Evolutionary conservation across 2,329 filamentous ascomycete genomes (phyloP), one percentile per base, ranked within the genome.

Genomic region (Ascochyta lentis): DNA sequence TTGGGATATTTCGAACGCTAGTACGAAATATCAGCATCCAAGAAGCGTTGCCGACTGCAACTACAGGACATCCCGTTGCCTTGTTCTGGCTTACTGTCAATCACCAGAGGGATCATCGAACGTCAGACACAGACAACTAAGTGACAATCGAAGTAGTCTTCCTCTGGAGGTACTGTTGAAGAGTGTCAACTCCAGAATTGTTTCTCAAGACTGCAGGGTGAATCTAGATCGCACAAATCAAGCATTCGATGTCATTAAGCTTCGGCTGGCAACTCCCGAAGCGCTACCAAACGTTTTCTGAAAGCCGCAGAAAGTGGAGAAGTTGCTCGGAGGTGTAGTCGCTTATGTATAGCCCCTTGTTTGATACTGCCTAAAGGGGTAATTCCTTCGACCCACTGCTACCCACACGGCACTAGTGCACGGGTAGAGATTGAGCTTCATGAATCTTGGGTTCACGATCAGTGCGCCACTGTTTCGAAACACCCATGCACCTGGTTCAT

Each of bases 351-450:
- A 19, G n/a, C 51, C 29, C 51, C 51, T 49, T 26, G 33, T 45
- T 49, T 49, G 10, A 44, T 26, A 27, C 22, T 10, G 39, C 39
- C 34, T 4, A 26, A 54, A 27, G 7, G 3, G 34, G 51, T 6
- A 54, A 22, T 39, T 34, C 2, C 40, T 39, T 45, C 27, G 44
- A 44, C 44, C 42, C 51, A 49, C 51, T 24, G 19, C 41, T 37
- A 48, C 33, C 19, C 15, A 43, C 33, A 6, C 15, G 26, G 23
- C 33, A 34, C 34, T 54, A 54, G 51, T 39, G 27, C 26, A 37
- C 39, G 45, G 45, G 27, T 49, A 44, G 9, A 54, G 15, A 49
- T 54, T 54, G 35, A 26, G 19, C 15, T 34, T 42, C 27, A 35
- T 15, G 29, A 9, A 24, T 41, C 13, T 10, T 26, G n/a, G 22